These are phyloP conservation scores for Basipetospora chlamydospora DNA, from an alignment of 2,329 filamentous ascomycete species.

Conservation along the genomic window DNA sequence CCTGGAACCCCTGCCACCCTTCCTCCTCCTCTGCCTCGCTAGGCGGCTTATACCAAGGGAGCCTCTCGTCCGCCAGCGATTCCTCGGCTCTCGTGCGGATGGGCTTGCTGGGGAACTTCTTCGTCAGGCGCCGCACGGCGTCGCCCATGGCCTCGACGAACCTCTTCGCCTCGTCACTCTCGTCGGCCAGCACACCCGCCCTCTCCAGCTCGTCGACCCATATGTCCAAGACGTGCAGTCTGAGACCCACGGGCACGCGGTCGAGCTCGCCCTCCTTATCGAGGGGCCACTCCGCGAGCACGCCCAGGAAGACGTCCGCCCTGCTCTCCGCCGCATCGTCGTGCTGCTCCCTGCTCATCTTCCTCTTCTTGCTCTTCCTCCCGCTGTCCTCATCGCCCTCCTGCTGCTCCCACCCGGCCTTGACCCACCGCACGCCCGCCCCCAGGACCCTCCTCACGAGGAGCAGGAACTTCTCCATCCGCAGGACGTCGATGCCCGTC, in stretches of 20 bases:
- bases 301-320: slow-evolving; percentile 11
- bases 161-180: slow-evolving; percentile 20
- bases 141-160: slow-evolving; percentile 39
- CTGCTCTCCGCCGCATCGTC: too few relatives aligned
- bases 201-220: slow-evolving; percentile 83
- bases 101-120: slow-evolving; percentile 48
- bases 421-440: slow-evolving; percentile 43
- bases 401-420: slow-evolving; percentile 17
- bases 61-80: slow-evolving; percentile 56
- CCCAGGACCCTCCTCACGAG: slow-evolving; percentile 67
- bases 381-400: slow-evolving; percentile 17
- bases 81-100: slow-evolving; percentile 58
- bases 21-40: slow-evolving; percentile 21
- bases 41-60: slow-evolving; percentile 41
- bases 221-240: slow-evolving; percentile 78
- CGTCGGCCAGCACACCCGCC: slow-evolving; percentile 36
- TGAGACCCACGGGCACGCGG: slow-evolving; percentile 66
- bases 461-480: slow-evolving; percentile 87
- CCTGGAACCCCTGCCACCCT: slow-evolving; percentile 56
- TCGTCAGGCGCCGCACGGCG: slow-evolving; percentile 40
- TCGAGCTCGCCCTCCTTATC: slow-evolving; percentile 24
- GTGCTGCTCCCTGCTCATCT: too few relatives aligned
- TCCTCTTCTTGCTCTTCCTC: too few relatives aligned
- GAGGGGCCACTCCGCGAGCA: slow-evolving; percentile 18
- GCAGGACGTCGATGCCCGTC: slow-evolving; percentile 54